Base-by-base conservation (phyloP, 2,329 filamentous ascomycete species). In the Domatiomyces globalis region DNA sequence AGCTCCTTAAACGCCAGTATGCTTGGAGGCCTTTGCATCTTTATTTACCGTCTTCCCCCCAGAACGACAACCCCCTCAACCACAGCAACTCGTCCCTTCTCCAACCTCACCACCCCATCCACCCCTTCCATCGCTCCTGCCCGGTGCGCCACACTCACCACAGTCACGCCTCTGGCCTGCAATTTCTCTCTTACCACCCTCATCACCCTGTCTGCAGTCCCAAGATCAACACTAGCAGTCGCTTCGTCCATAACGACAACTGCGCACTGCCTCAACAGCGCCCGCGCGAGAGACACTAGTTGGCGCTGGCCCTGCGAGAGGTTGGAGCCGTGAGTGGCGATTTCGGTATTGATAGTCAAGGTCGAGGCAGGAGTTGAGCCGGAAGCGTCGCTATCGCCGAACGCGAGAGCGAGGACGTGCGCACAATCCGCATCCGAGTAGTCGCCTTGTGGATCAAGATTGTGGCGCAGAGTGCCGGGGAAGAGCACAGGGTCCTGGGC, bases 401-500 rank as follows among this genome's bases (percentile, higher is more conserved):
- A 78, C 8, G 82, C 74, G 6, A 78, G 75, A 7, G 66, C 61
- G 4, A 83, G 66, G 0, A 80, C 75, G 1, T 69, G 63, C 0
- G 65, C 63, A 59, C 79, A 82, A 33, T 77, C 76, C 1, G 66
- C 66, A 59, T 80, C 76, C 1, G 70, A 67, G 63, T 79, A 78
- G 50, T 80, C 74, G 19, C 71, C 67, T 0, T 80, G 69, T 0
- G 81, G 79, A 50, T 84, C 80, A 22, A 84, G 73, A 55, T 83
- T 84, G 48, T 76, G 70, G 1, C 77, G 73, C 65, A 83, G 74
- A 9, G 68, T 76, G 2, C 80, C 80, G 0, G 78, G 75, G 62
- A 84, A 83, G 2, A 84, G 71, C 0, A 84, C 74, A 0, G 80
- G 80, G 48, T 84, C 81, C 62, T 84, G 81, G 0, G 80, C 79